Evolutionary conservation across 805 yeast species (phyloP).

Genomic region (Candida arabinofermentans): DNA sequence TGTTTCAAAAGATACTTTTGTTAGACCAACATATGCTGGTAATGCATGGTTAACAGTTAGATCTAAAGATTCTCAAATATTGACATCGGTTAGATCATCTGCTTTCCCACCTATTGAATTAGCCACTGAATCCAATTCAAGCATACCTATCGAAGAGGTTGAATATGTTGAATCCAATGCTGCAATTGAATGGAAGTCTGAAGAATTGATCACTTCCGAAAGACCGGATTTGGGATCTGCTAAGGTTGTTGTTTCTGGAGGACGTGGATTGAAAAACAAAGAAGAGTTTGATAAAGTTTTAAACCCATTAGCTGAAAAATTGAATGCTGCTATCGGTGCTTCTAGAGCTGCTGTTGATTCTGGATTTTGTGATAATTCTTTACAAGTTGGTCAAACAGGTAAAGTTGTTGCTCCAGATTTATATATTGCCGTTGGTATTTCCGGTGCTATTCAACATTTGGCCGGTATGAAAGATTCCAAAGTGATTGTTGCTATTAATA

Average conservation of each 20-base stretch:
- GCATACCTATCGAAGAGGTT: conserved; percentile 46
- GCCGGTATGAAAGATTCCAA: conserved; percentile 99
- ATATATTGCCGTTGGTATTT: conserved; percentile 88
- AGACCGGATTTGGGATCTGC: conserved; percentile 93
- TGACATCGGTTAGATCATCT: conserved; percentile 80
- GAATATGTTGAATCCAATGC: conserved; percentile 34
- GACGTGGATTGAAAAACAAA: conserved; percentile 88
- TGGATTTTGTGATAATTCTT: conserved; percentile 91
- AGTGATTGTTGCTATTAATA: conserved; percentile 89
- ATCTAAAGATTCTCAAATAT: conserved; percentile 57
- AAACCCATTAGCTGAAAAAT: conserved; percentile 77
- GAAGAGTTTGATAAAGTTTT: conserved; percentile 77
- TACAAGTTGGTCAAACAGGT: conserved; percentile 98
- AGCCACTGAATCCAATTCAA: conserved; percentile 30
- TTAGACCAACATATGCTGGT: conserved; percentile 95
- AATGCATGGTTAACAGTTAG: conserved; percentile 83
- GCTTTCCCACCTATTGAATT: conserved; percentile 54
- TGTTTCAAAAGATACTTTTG: conserved; percentile 64
- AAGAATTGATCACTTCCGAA: conserved; percentile 68
- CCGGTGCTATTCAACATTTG: conserved; percentile 97
- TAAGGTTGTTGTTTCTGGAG: conserved; percentile 79
- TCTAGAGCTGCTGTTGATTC: conserved; percentile 97
- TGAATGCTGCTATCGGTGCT: conserved; percentile 94
- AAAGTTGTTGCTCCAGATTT: conserved; percentile 96
- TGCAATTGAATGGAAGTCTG: conserved; percentile 65